Conservation (phyloP, 2,329 filamentous ascomycete genomes). For the Neospermospora avenae region DNA sequence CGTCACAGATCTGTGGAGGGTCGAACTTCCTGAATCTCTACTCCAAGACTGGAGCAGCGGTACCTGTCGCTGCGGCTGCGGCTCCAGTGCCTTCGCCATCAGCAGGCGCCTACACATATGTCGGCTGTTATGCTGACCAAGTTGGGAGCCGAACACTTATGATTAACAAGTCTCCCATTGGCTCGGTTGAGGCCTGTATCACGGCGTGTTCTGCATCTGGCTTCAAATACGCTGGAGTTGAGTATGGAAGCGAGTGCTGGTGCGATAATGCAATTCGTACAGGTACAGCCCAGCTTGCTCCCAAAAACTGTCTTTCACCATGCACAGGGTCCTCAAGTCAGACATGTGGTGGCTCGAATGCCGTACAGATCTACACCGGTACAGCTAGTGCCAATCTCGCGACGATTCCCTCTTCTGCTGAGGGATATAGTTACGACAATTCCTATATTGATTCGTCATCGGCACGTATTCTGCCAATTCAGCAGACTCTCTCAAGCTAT, state of each 20-base stretch:
- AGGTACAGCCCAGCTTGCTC: background rate
- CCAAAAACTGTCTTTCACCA: background rate
- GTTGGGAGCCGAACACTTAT: background rate
- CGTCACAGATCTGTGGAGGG: background rate
- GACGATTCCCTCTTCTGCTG: background rate
- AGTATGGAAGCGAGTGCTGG: background rate
- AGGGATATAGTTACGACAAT: background rate
- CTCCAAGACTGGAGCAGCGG: background rate
- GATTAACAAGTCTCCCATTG: background rate
- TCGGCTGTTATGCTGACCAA: background rate
- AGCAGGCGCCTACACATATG: background rate
- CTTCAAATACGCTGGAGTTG: background rate
- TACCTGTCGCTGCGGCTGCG: background rate
- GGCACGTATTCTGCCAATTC: background rate
- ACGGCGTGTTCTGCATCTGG: background rate
- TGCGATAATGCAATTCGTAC: background rate
- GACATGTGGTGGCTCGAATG: background rate
- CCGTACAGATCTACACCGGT: background rate
- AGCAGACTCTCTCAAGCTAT: background rate
- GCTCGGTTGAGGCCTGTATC: background rate
- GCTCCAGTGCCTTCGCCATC: background rate
- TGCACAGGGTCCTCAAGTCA: background rate
- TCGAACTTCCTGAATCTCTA: background rate
- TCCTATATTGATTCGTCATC: background rate
- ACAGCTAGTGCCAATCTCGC: background rate